Base-by-base conservation (phyloP, 805 yeast genomes). In the Citeromyces nyonsensis region DNA sequence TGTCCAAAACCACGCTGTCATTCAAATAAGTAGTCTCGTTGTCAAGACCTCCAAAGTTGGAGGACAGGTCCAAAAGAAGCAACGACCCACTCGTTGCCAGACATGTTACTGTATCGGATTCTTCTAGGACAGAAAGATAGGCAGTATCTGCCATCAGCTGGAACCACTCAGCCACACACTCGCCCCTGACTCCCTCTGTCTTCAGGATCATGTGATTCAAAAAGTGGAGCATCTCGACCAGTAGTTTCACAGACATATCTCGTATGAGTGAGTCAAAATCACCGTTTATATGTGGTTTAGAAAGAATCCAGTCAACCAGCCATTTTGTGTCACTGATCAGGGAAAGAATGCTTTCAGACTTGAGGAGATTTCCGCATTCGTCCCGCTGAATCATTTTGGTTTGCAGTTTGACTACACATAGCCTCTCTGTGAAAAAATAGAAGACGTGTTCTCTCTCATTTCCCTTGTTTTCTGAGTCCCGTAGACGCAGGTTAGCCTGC, bases 21-120 rank as follows among this genome's bases (percentile, higher is more conserved):
- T 56, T 49, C 40, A 65, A 51, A 33, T 49, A 67, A 0, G 66
- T 52, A 1, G 56, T 36, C 1, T 51, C 43, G 25, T 57, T 50
- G 20, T 56, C 51, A 13, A 66, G 46, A 2, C 63, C 46, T 11
- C 63, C 67, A 32, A 54, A 57, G 24, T 66, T 58, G 25, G 63
- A 60, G 28, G 73, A 68, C 36, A 77, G 52, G 33, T 81, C 83
- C 15, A 80, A 44, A 26, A 76, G 49, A 18, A 70, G 44, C 7
- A 79, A 41, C 3, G 76, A 60, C 2, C 66, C 54, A 2, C 71
- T 45, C 1, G 77, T 64, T 3, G 58, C 40, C 11, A 76, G 52
- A 1, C 57, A 38, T 18, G 22, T 18, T 5, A 18, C 7, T 18
- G 22, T n/a, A 18, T 18, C 22, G 22, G 6, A 5, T 65, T 63